These are phyloP conservation scores for Termitomyces sp. DNA, from an alignment of 768 basidiomycete genomes.

Conservation along the genomic window DNA sequence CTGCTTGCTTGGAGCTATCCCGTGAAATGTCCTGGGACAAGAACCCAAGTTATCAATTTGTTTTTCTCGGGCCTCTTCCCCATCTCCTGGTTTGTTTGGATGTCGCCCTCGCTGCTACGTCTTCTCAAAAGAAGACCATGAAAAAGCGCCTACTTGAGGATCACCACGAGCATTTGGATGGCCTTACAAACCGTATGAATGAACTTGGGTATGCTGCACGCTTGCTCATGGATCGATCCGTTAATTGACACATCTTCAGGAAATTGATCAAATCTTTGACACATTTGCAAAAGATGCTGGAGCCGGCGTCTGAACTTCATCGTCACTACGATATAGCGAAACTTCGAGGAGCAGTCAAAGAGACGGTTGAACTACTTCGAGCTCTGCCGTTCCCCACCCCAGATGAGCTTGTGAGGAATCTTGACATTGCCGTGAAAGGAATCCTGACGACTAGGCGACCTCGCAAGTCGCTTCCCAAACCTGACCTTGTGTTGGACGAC, in stretches of 20 bases:
- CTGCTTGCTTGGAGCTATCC: conserved; percentile 22
- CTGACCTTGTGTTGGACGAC: conserved; percentile 13
- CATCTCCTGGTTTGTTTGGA: conserved; percentile 38
- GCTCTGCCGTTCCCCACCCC: conserved; percentile 15
- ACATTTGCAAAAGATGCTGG: conserved; percentile 18
- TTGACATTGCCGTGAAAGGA: conserved; percentile 26
- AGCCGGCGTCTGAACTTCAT: conserved; percentile 26
- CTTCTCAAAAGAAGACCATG: conserved; percentile 23
- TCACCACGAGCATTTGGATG: conserved; percentile 31
- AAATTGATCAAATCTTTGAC: conserved; percentile 3
- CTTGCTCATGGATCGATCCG: not conserved
- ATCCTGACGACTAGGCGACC: conserved; percentile 20
- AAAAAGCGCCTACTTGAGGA: conserved; percentile 24
- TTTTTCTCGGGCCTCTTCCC: conserved; percentile 35
- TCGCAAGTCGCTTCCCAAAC: conserved; percentile 13
- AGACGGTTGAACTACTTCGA: conserved; percentile 23
- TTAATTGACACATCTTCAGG: conserved; percentile 1
- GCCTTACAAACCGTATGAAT: conserved; percentile 22
- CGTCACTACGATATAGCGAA: conserved; percentile 13
- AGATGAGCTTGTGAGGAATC: conserved; percentile 18
- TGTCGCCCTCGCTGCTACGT: conserved; percentile 18
- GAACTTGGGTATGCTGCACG: conserved; percentile 26
- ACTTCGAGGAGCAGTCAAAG: conserved; percentile 22
- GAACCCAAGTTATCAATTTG: conserved; percentile 24
- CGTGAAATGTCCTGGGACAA: conserved; percentile 22